These are phyloP conservation scores for Camelina sativa DNA, from an alignment of 345 rosid species.

Conservation along the genomic window DNA sequence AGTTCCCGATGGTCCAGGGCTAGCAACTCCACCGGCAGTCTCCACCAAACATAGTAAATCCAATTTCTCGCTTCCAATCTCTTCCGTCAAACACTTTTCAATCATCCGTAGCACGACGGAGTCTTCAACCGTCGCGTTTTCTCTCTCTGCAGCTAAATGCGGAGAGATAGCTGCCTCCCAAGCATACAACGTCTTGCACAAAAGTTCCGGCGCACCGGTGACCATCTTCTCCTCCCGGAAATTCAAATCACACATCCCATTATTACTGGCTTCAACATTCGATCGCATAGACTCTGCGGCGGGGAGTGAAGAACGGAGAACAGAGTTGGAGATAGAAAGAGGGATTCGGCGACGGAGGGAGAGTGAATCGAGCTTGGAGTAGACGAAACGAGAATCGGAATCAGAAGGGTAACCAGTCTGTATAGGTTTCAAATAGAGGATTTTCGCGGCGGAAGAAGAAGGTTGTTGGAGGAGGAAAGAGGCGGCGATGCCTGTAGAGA, in stretches of 20 bases:
- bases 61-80: slow-evolving; percentile 40
- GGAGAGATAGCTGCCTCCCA: slow-evolving; percentile 94
- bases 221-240: slow-evolving; percentile 50
- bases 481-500: slow-evolving; percentile 88
- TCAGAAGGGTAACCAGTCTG: slow-evolving; percentile 95
- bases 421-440: slow-evolving; percentile 80
- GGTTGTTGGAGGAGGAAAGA: slow-evolving; percentile 69
- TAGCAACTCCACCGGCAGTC: slow-evolving; percentile 97
- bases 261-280: slow-evolving; percentile 10
- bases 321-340: slow-evolving; percentile 60
- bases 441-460: slow-evolving; percentile 46
- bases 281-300: slow-evolving; percentile 49
- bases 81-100: slow-evolving; percentile 54
- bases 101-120: slow-evolving; percentile 52
- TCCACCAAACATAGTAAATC: slow-evolving; percentile 70
- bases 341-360: slow-evolving; percentile 55
- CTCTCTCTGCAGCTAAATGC: slow-evolving; percentile 86
- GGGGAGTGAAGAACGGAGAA: slow-evolving; percentile 61
- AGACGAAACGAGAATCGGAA: slow-evolving; percentile 85
- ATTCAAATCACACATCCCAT: slow-evolving; percentile 59
- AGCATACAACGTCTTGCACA: slow-evolving; percentile 72
- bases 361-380: slow-evolving; percentile 67
- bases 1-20: slow-evolving; percentile 89
- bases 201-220: slow-evolving; percentile 52
- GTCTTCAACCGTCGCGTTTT: slow-evolving; percentile 57